Evolutionary conservation across 2,329 filamentous ascomycete species (phyloP), one percentile per base, ranked within the genome.

Genomic region (Apiospora aurea): DNA sequence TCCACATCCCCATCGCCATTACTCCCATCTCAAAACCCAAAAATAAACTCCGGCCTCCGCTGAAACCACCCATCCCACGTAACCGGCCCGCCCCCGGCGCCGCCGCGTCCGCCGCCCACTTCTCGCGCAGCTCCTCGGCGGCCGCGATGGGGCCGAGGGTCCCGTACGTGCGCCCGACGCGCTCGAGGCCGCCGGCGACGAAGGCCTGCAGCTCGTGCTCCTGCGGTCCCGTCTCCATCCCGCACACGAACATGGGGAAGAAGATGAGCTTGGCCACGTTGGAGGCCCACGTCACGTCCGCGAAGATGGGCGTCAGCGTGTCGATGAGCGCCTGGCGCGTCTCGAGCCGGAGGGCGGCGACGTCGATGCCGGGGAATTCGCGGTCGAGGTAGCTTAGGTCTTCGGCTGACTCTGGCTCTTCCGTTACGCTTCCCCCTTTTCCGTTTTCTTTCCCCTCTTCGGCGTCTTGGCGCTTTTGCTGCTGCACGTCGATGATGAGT

Each of bases 201-300:
- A 72, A 71, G 7, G 46, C 43, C 43, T 66, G 61, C 29, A 71
- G 47, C 6, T 46, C 38, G 16, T 43, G 38, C 24, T 72, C 66
- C 2, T 10, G 41, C 14, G 41, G 43, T 7, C 69, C 57, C 6
- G 69, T 67, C 44, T 72, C 71, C 71, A 72, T 71, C 43, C 71
- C 71, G 7, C 64, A 44, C 24, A 72, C 51, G 66, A 72, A 72
- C 26, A 72, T 51, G 14, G 71, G 71, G 69, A 69, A 72, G 64
- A 72, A 64, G 26, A 72, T 71, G 26, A 72, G 71, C 43, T 71
- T 72, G 26, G 69, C 71, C 18, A 72, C 67, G n/a, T 71, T 70
- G 66, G 71, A 66, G 24, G 70, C 68, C 51, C 61, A 69, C 3
- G 64, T 57, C 26, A 67, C 69, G 57, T 72, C 66, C 14, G 71